Base-by-base conservation (phyloP, 345 rosid species). In the Pistacia integerrima region DNA sequence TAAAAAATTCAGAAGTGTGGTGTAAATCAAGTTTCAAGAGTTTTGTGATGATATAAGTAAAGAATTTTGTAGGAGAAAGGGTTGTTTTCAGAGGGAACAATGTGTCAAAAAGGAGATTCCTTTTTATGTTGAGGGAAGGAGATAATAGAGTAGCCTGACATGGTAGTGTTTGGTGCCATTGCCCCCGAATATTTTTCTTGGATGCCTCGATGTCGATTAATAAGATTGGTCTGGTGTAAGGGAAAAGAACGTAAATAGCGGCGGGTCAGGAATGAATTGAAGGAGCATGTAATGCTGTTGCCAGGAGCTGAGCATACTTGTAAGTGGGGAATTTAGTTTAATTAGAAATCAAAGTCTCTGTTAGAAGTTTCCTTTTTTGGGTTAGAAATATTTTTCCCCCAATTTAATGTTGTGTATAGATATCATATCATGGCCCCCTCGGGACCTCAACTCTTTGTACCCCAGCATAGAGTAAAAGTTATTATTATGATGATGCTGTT, bases 61-160 rank as follows among this genome's bases (percentile, higher is more conserved):
- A 71, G 36, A 72, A 69, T 78, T 83, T 65, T 82, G 79, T 78
- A 54, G 78, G 80, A 76, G 72, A 77, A 70, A 72, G 56, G 67
- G 71, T 61, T 48, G 36, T 59, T 75, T 64, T 41, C 17, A 49
- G 61, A 11, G 52, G 84, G 80, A 73, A 76, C 61, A 67, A 83
- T 28, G 76, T 20, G 74, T 14, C 41, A 33, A 41, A 11, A 69
- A 73, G 30, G 67, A 66, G 64, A 33, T 55, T 78, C 33, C 33
- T 77, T 76, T 41, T 70, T 30, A 16, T 49, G 68, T 36, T 66
- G 58, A 77, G n/a, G 75, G 74, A 78, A 64, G 64, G 25, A 48
- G 78, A 63, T 58, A 28, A 65, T 70, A 71, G 82, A 76, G 76
- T 78, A 78, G 81, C 67, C 69, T 74, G 73, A 74, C 59, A 56